Conservation (phyloP, 202 grass and related monocot genomes). For the Saccharum hybrid region DNA sequence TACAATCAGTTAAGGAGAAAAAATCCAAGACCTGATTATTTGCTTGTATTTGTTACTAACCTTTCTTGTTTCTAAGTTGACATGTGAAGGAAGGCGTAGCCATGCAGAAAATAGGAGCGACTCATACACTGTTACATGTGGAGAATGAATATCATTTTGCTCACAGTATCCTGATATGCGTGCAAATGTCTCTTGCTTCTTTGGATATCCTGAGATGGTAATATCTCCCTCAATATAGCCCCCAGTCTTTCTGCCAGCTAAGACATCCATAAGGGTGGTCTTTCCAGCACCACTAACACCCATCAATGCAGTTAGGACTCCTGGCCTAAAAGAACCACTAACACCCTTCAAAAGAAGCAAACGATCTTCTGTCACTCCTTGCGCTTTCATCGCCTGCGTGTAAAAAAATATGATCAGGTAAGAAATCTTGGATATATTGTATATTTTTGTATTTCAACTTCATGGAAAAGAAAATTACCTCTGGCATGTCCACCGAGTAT, state of each 20-base stretch:
- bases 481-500: conserved; percentile 96
- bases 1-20: conserved; percentile 32
- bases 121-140: conserved; percentile 87
- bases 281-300: conserved; percentile 98
- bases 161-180: conserved; percentile 97
- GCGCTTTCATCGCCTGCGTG: conserved; percentile 83
- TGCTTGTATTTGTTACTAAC: conserved; percentile 13
- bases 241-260: conserved; percentile 95
- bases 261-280: conserved; percentile 95
- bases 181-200: conserved; percentile 97
- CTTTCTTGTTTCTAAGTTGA: neutral
- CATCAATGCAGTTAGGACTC: conserved; percentile 96
- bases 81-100: conserved; percentile 45
- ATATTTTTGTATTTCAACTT: conserved; percentile 36
- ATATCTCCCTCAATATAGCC: conserved; percentile 89
- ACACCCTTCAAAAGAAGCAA: conserved; percentile 83
- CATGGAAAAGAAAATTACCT: conserved; percentile 54
- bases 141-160: conserved; percentile 96
- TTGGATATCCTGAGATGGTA: conserved; percentile 88
- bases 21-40: conserved; percentile 18
- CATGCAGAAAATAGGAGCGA: conserved; percentile 88
- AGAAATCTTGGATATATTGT: conserved; percentile 22
- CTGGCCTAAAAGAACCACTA: conserved; percentile 94
- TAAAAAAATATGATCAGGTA: conserved; percentile 37
- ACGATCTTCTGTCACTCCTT: conserved; percentile 73